Evolutionary conservation across 768 basidiomycete species (phyloP).

Genomic region (Gelatoporia subvermispora): DNA sequence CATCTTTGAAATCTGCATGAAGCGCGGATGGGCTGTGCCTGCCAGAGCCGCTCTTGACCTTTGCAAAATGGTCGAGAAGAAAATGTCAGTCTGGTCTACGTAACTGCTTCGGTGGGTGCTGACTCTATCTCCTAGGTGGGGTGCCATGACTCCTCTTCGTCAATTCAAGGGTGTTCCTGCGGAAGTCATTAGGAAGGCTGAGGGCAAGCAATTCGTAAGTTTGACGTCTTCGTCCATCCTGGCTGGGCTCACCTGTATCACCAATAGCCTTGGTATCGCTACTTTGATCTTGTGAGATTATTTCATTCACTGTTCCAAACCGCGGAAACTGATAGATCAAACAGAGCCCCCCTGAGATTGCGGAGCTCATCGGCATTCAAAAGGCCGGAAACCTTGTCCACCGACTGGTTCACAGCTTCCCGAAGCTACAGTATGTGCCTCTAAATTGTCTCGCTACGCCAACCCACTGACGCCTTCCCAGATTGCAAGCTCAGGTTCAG

Average conservation of each 20-base stretch:
- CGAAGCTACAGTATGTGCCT: slow-evolving; percentile 74
- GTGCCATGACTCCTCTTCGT: slow-evolving; percentile 93
- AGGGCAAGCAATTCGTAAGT: slow-evolving; percentile 94
- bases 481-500: slow-evolving; percentile 91
- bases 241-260: background rate
- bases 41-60: slow-evolving; percentile 87
- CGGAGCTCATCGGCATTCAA: slow-evolving; percentile 90
- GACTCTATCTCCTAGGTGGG: slow-evolving; percentile 64
- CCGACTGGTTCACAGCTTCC: slow-evolving; percentile 92
- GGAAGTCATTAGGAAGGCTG: slow-evolving; percentile 85
- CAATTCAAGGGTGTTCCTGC: slow-evolving; percentile 91
- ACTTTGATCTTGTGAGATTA: slow-evolving; percentile 76
- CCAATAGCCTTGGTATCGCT: slow-evolving; percentile 88
- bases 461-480: slow-evolving; percentile 20
- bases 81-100: slow-evolving; percentile 49
- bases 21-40: slow-evolving; percentile 96
- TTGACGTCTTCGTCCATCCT: background rate
- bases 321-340: background rate
- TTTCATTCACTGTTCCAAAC: background rate
- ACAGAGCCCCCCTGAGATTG: slow-evolving; percentile 81
- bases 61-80: slow-evolving; percentile 93
- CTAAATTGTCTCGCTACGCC: background rate
- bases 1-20: slow-evolving; percentile 96
- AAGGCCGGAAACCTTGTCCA: slow-evolving; percentile 92
- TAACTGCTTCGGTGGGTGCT: background rate